phyloP scores from a whole-genome alignment of 805 yeast species.

The Metschnikowia gruessii region DNA sequence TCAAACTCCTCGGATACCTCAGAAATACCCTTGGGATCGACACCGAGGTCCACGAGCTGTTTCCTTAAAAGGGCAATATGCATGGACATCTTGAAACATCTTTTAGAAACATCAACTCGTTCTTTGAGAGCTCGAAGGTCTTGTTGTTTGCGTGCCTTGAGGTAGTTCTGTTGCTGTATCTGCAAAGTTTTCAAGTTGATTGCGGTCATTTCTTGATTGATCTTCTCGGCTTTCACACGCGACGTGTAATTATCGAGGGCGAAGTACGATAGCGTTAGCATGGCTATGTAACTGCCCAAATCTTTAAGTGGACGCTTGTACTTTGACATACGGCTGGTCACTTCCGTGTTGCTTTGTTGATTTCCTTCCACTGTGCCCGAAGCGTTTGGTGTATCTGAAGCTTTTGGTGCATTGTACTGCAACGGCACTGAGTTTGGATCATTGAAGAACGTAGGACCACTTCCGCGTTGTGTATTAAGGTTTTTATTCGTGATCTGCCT shows the following conservation, averaged over 20 bases:
- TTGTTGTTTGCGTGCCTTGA: constrained; percentile 49
- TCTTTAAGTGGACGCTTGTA: constrained; percentile 25
- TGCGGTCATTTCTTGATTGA: constrained; percentile 34
- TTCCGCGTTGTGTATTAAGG: background rate
- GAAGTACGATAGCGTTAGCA: constrained; percentile 44
- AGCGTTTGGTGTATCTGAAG: background rate
- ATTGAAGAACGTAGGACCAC: constrained; percentile 13
- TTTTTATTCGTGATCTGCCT: background rate
- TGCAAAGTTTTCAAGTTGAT: constrained; percentile 38
- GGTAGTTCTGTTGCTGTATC: constrained; percentile 47
- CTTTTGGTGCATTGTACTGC: constrained; percentile 4
- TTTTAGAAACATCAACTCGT: constrained; percentile 43
- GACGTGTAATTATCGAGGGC: constrained; percentile 51
- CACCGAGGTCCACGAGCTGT: constrained; percentile 55
- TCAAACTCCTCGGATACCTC: constrained; percentile 55
- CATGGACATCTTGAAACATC: constrained; percentile 58
- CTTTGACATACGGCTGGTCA: background rate
- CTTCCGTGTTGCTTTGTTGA: background rate
- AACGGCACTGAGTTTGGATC: constrained; percentile 14
- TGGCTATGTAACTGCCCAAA: constrained; percentile 40
- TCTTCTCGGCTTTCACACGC: constrained; percentile 38
- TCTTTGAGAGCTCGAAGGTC: constrained; percentile 53
- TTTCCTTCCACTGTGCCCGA: background rate
- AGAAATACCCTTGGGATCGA: constrained; percentile 56
- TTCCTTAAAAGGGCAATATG: constrained; percentile 65